These are phyloP conservation scores for Pseudozyma thailandica DNA, from an alignment of 1,284 basidiomycete species.

Conservation along the genomic window DNA sequence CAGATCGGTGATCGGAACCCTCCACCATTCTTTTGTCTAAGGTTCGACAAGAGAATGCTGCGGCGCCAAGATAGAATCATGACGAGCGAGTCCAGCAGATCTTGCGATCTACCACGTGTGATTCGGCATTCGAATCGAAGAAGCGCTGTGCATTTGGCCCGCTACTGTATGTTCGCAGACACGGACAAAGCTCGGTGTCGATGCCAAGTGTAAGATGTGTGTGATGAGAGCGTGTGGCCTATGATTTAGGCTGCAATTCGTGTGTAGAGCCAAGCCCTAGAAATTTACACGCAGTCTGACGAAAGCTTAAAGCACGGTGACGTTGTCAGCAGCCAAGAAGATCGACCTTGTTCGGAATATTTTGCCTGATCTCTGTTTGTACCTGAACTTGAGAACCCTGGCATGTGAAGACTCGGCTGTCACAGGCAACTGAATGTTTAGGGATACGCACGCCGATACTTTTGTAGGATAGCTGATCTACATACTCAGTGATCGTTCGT, in stretches of 20 bases:
- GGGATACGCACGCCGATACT: no score
- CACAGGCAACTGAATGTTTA: no score
- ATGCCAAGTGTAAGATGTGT: no score
- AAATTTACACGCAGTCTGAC: slow-evolving; percentile 27
- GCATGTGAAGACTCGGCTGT: no score
- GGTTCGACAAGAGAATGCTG: no score
- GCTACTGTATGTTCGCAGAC: neutral
- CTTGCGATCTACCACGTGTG: slow-evolving; percentile 11
- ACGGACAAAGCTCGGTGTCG: neutral
- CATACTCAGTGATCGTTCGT: neutral
- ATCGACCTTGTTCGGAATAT: slow-evolving; percentile 10
- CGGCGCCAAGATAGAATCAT: slow-evolving; percentile 22
- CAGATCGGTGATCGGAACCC: neutral
- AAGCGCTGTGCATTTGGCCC: neutral
- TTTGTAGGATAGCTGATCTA: no score
- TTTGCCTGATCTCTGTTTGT: neutral
- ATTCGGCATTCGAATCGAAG: neutral
- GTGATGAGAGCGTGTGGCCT: neutral
- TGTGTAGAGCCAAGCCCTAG: slow-evolving; percentile 2
- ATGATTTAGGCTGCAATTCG: no score
- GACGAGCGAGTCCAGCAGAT: neutral
- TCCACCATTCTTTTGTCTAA: no score
- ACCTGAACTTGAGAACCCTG: slow-evolving; percentile 6
- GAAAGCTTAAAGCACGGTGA: slow-evolving; percentile 38
- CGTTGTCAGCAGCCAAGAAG: slow-evolving; percentile 14